Evolutionary conservation across 176 grass and related monocot species (phyloP).

Genomic region (Hordeum vulgare): MorexV3_pseudomolecules_assembly NC_058521.1:411420424-411420923

Average conservation of each 20-base stretch:
- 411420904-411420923: neutral
- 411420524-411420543: neutral
- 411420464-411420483: neutral
- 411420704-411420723: neutral
- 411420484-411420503: too few relatives aligned
- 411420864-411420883: neutral
- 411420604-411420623: neutral
- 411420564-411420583: neutral
- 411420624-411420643: neutral
- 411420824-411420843: neutral
- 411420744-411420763: neutral
- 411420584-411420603: neutral
- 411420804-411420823: neutral
- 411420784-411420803: neutral
- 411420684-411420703: neutral
- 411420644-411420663: neutral
- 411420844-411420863: neutral
- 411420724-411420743: neutral
- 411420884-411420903: neutral
- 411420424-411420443: neutral
- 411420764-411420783: neutral
- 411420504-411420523: neutral
- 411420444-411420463: neutral
- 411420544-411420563: neutral
- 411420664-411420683: slow-evolving; percentile 2